Base-by-base conservation (phyloP, 2,329 filamentous ascomycete species). In the Colletotrichum sp. region DNA sequence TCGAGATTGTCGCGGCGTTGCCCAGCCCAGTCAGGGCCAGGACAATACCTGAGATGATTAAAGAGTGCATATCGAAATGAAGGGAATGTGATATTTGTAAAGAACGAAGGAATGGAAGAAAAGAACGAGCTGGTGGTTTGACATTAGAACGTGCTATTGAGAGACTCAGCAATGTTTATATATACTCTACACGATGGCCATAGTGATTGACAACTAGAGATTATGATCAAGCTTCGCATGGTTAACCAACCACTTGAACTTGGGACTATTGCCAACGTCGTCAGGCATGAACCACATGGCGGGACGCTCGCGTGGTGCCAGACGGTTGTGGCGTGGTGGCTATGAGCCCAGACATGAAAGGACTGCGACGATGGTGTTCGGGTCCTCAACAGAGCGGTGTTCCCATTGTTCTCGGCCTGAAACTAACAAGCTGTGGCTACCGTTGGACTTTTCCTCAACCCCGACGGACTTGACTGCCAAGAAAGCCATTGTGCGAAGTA, bases 101-200 rank as follows among this genome's bases (percentile, higher is more conserved):
- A 48, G 0, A 48, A n/a, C 3, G 19, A 48, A 6, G 5, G 19
- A 48, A n/a, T 48, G 19, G 44, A 52, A 8, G 36, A 6, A 52
- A 22, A 52, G n/a, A 13, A 22, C 12, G 44, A 25, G 11, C 2
- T 22, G n/a, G 0, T 52, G 44, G n/a, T 52, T 13, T 52, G n/a
- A 22, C n/a, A 13, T 3, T 5, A 52, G n/a, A 3, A 25, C 44
- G 12, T 52, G n/a, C n/a, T 13, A 5, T 0, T 5, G n/a, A 13
- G 36, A 52, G 44, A 52, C 6, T 22, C 44, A 22, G n/a, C n/a
- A 22, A 0, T 0, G 8, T 22, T n/a, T 52, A 0, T 25, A 52
- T 22, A 22, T 13, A 52, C 44, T 52, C 11, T 25, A 0, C 0
- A 22, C n/a, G 44, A 5, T 1, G 4, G 44, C 44, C 44, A 22